Conservation (phyloP, 2,329 filamentous ascomycete species). For the Xylariomycetidae sp. region DNA sequence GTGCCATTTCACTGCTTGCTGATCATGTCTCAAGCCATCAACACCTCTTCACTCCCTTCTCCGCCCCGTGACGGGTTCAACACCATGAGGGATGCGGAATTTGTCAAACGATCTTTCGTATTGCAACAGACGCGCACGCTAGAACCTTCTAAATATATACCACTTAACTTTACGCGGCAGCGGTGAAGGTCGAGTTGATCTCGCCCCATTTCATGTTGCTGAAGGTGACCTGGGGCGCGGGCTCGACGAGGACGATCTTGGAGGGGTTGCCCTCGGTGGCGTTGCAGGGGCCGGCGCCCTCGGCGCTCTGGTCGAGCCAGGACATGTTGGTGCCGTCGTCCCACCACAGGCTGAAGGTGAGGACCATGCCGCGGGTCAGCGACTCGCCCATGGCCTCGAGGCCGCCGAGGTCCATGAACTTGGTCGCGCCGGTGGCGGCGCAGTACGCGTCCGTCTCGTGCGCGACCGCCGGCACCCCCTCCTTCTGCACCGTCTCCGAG, state of each 20-base stretch:
- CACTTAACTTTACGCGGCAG: conserved; percentile 5
- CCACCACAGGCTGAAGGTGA: conserved; percentile 48
- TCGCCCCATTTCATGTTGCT: conserved; percentile 52
- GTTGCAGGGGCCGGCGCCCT: conserved; percentile 44
- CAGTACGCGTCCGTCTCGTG: conserved; percentile 29
- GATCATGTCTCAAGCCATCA: too few species aligned
- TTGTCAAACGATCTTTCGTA: too few species aligned
- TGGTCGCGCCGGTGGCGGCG: conserved; percentile 24
- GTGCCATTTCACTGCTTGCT: too few species aligned
- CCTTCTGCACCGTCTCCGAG: conserved; percentile 25
- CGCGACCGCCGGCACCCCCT: conserved; percentile 24
- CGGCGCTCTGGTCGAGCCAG: conserved; percentile 46
- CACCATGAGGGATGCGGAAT: too few species aligned
- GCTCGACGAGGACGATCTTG: conserved; percentile 36
- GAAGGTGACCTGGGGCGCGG: conserved; percentile 45
- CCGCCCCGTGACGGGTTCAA: too few species aligned
- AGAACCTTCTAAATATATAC: too few species aligned
- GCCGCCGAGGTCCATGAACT: conserved; percentile 31
- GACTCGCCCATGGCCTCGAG: conserved; percentile 37
- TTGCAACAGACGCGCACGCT: too few species aligned
- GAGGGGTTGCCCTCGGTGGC: conserved; percentile 39
- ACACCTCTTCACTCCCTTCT: too few species aligned
- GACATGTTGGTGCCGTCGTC: conserved; percentile 44
- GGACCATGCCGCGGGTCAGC: conserved; percentile 39
- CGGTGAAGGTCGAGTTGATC: conserved; percentile 43